A percentile compares a stretch with the other conserved stretches of the same genome.
phyloP scores from a whole-genome alignment of 306 rosid genomes.

The Ziziphus jujuba region DNA sequence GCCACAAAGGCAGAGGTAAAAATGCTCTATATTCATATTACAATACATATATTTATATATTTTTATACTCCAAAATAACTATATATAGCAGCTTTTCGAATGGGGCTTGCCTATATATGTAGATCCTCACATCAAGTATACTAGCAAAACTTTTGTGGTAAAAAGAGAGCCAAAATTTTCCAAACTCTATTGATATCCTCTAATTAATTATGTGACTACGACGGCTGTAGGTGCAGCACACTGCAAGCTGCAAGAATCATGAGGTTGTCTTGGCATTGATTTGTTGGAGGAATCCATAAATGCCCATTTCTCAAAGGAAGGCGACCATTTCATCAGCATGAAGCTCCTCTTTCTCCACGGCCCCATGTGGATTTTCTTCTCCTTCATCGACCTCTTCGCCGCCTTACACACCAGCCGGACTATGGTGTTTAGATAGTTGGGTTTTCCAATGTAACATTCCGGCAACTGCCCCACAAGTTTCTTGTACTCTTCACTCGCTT shows the following conservation, averaged over 20 bases:
- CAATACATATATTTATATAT: too few species aligned
- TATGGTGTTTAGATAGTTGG: slow-evolving; percentile 39
- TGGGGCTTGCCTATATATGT: too few species aligned
- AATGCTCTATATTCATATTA: too few species aligned
- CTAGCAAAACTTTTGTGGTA: too few species aligned
- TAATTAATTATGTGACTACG: slow-evolving; percentile 31
- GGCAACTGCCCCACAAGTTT: slow-evolving; percentile 21
- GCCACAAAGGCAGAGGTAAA: too few species aligned
- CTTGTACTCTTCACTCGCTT: slow-evolving; percentile 24
- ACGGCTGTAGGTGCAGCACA: slow-evolving; percentile 34
- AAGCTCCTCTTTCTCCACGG: slow-evolving; percentile 53
- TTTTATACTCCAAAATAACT: too few species aligned
- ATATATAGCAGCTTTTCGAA: too few species aligned
- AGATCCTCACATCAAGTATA: too few species aligned
- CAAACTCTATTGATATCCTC: background rate
- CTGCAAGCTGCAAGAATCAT: slow-evolving; percentile 18
- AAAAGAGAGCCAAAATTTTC: background rate
- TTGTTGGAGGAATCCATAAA: slow-evolving; percentile 3
- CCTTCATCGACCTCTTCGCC: slow-evolving; percentile 68
- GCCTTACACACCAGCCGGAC: slow-evolving; percentile 48
- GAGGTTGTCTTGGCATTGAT: slow-evolving; percentile 18
- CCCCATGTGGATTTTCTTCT: slow-evolving; percentile 62
- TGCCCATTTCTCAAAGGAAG: slow-evolving; percentile 12
- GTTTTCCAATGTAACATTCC: slow-evolving; percentile 35
- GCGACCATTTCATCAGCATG: slow-evolving; percentile 76